Evolutionary conservation across 1,284 basidiomycete genomes (phyloP).

Genomic region (Ustilago nuda): DNA sequence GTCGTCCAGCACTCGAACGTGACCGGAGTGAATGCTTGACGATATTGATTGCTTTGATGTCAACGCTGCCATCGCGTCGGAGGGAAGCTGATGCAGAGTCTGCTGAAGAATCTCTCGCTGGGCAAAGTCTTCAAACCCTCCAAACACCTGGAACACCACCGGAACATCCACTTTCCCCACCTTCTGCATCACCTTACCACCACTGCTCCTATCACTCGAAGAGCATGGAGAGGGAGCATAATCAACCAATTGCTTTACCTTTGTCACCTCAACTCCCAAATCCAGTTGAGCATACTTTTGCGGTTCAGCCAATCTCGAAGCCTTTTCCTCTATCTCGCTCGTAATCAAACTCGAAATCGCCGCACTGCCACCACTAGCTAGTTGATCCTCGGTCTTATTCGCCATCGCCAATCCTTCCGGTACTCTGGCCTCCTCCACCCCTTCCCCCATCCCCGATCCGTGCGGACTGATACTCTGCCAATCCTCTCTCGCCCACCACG

Average conservation of each 20-base stretch:
- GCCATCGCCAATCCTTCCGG: conserved; percentile 27
- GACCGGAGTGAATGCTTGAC: conserved; percentile 56
- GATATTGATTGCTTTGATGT: conserved; percentile 3
- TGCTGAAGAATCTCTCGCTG: conserved; percentile 56
- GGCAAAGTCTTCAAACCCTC: conserved; percentile 63
- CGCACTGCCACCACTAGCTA: conserved; percentile 9
- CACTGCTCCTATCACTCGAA: background rate
- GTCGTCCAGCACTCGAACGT: conserved; percentile 28
- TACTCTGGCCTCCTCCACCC: conserved; percentile 24
- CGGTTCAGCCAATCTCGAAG: conserved; percentile 38
- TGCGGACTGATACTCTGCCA: conserved; percentile 46
- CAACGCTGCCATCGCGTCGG: background rate
- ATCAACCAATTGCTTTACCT: conserved; percentile 32
- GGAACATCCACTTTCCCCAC: conserved; percentile 15
- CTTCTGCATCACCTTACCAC: background rate
- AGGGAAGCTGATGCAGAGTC: conserved; percentile 12
- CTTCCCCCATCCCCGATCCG: conserved; percentile 11
- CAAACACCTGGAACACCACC: conserved; percentile 35
- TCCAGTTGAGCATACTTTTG: conserved; percentile 33
- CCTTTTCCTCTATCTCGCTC: conserved; percentile 49
- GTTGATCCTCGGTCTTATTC: conserved; percentile 24
- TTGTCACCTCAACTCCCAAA: conserved; percentile 26
- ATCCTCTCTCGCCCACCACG: conserved; percentile 65
- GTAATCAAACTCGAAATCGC: conserved; percentile 44
- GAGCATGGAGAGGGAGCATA: conserved; percentile 9